Conservation (phyloP, 371 early-diverging fungal species). For the Mucor piriformis region DNA sequence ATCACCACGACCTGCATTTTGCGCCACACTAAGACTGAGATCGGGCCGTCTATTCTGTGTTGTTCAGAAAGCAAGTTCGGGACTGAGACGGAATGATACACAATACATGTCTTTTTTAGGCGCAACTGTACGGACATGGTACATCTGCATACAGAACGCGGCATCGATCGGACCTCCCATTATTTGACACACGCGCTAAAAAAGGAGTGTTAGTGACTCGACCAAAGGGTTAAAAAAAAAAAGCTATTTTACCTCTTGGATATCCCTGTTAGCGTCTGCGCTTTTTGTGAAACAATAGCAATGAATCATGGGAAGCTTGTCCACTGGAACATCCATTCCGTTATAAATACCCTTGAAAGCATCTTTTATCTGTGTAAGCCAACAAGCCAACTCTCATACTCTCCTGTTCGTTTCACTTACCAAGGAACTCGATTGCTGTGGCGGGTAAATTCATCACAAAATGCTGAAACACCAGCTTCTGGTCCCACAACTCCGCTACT, state of each 20-base stretch:
- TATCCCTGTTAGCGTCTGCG: slow-evolving; percentile 70
- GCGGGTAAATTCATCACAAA: slow-evolving; percentile 98
- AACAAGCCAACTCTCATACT: slow-evolving; percentile 39
- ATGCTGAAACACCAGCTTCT: slow-evolving; percentile 74
- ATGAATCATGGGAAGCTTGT: slow-evolving; percentile 84
- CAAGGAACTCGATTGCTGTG: slow-evolving; percentile 93
- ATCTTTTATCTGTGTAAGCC: slow-evolving; percentile 36
- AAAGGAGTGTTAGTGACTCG: slow-evolving; percentile 1
- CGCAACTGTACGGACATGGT: slow-evolving; percentile 91
- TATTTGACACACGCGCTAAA: slow-evolving; percentile 56
- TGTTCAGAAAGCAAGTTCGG: slow-evolving; percentile 53
- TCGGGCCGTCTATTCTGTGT: neutral
- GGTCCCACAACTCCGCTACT: slow-evolving; percentile 45
- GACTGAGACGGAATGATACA: slow-evolving; percentile 76
- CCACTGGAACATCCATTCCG: slow-evolving; percentile 42
- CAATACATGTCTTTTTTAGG: slow-evolving; percentile 99
- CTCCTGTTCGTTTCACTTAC: slow-evolving; percentile 47
- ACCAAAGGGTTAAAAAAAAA: slow-evolving; percentile 10
- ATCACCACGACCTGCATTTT: slow-evolving; percentile 22
- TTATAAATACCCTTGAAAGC: slow-evolving; percentile 73
- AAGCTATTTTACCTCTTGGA: slow-evolving; percentile 18
- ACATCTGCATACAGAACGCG: slow-evolving; percentile 48
- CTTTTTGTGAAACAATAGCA: slow-evolving; percentile 93
- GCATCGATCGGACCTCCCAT: slow-evolving; percentile 53
- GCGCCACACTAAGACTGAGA: slow-evolving; percentile 14